Evolutionary conservation across 805 yeast genomes (phyloP).

Genomic region (Yarrowia keelungensis): DNA sequence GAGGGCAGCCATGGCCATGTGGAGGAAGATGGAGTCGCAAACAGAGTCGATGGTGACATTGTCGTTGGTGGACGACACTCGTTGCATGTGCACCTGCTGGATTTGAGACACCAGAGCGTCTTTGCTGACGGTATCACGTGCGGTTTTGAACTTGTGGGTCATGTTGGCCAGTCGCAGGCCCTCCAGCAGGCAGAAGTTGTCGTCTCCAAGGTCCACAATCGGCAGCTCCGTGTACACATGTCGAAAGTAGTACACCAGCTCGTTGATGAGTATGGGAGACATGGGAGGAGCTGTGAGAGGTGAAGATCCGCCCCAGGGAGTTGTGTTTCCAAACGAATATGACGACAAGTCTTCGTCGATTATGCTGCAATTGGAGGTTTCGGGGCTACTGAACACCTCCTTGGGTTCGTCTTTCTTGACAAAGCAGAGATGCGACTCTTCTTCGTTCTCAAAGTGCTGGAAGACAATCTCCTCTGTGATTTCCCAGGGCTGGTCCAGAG

Average conservation of each 20-base stretch:
- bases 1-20: constrained; percentile 35
- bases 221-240: constrained; percentile 32
- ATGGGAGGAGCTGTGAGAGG: constrained; percentile 16
- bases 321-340: constrained; percentile 19
- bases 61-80: constrained; percentile 20
- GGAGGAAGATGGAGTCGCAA: constrained; percentile 24
- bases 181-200: constrained; percentile 12
- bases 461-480: constrained; percentile 29
- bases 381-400: constrained; percentile 26
- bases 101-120: constrained; percentile 30
- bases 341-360: constrained; percentile 13
- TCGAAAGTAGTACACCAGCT: constrained; percentile 8
- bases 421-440: constrained; percentile 30
- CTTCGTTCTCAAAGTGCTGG: constrained; percentile 36
- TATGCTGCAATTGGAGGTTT: constrained; percentile 32
- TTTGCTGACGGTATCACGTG: constrained; percentile 19
- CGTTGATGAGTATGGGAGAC: constrained; percentile 27
- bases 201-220: constrained; percentile 8
- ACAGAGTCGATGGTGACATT: constrained; percentile 24
- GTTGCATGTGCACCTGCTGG: constrained; percentile 27
- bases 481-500: constrained; percentile 35
- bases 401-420: constrained; percentile 26
- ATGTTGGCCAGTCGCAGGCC: constrained; percentile 26
- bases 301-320: constrained; percentile 32
- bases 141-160: constrained; percentile 30